These are phyloP conservation scores for Wickerhamomyces ciferrii DNA, from an alignment of 805 yeast genomes.

Conservation along the genomic window DNA sequence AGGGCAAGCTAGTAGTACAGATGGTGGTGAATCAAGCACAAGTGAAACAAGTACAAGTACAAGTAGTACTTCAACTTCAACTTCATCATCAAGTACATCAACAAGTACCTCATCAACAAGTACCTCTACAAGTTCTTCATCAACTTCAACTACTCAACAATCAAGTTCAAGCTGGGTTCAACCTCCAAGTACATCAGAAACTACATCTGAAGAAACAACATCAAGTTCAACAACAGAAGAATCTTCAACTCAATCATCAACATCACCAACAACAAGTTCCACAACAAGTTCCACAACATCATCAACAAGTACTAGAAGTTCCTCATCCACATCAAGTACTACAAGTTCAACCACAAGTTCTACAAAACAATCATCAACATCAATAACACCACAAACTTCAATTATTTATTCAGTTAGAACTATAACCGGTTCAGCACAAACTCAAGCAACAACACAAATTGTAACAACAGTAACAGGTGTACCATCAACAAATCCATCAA, in stretches of 20 bases:
- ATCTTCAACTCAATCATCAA: too few species aligned
- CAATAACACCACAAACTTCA: constrained; percentile 23
- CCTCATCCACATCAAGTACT: constrained; percentile 21
- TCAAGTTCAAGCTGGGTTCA: neutral
- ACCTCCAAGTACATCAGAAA: neutral
- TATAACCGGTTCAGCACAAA: constrained; percentile 26
- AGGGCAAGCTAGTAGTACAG: constrained; percentile 20
- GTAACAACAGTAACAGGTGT: constrained; percentile 19
- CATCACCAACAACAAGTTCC: constrained; percentile 6
- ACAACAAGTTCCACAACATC: constrained; percentile 3
- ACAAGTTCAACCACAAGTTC: constrained; percentile 7
- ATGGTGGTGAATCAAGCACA: neutral
- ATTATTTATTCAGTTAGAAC: constrained; percentile 29
- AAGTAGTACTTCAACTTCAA: neutral
- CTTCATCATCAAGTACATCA: neutral
- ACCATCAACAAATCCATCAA: constrained; percentile 15
- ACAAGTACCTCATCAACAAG: neutral
- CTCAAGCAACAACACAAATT: constrained; percentile 19
- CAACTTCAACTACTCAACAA: neutral
- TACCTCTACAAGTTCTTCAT: neutral
- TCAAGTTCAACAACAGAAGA: constrained; percentile 1
- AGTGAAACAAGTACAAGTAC: too few species aligned
- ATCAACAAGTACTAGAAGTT: too few species aligned
- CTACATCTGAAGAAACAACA: neutral
- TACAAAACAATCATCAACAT: constrained; percentile 3